phyloP scores from a whole-genome alignment of 139 green algal genomes.

The Chloropicon primus region DNA sequence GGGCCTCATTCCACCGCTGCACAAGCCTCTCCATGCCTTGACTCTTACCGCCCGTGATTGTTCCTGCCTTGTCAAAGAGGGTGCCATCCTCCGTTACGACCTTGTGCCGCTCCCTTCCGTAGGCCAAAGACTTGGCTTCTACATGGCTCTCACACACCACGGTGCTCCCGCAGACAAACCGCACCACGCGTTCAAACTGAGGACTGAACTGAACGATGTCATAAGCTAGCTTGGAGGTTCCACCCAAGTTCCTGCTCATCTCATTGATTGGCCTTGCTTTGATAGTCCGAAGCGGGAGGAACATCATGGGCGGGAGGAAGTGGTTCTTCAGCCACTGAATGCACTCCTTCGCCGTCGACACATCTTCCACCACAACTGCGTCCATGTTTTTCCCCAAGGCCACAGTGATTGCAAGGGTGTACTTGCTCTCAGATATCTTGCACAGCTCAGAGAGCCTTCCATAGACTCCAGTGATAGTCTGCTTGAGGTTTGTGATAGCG shows the following conservation, averaged over 20 bases:
- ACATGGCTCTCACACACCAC: conserved; percentile 75
- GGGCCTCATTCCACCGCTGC: conserved; percentile 1
- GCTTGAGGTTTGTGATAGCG: conserved; percentile 50
- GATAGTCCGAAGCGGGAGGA: conserved; percentile 66
- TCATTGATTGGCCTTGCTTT: conserved; percentile 49
- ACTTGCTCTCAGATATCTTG: conserved; percentile 51
- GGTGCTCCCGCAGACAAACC: conserved; percentile 64
- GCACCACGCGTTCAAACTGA: conserved; percentile 43
- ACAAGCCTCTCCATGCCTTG: background rate
- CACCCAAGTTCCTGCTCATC: conserved; percentile 55
- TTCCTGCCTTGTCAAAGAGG: conserved; percentile 64
- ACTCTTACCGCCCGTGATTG: conserved; percentile 56
- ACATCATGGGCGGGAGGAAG: conserved; percentile 62
- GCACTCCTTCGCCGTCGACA: conserved; percentile 52
- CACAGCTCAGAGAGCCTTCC: conserved; percentile 70
- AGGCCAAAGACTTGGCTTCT: conserved; percentile 61
- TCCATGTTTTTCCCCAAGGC: conserved; percentile 78
- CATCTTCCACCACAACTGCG: conserved; percentile 69
- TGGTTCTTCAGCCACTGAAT: conserved; percentile 53
- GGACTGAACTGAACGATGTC: conserved; percentile 62
- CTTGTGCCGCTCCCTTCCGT: conserved; percentile 23
- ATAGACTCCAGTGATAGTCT: conserved; percentile 55
- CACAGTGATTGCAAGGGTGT: conserved; percentile 75
- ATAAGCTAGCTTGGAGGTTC: conserved; percentile 54
- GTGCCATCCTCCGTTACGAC: conserved; percentile 76